These are phyloP conservation scores for Camelina neglecta DNA, from an alignment of 345 rosid species.

Conservation along the genomic window DNA sequence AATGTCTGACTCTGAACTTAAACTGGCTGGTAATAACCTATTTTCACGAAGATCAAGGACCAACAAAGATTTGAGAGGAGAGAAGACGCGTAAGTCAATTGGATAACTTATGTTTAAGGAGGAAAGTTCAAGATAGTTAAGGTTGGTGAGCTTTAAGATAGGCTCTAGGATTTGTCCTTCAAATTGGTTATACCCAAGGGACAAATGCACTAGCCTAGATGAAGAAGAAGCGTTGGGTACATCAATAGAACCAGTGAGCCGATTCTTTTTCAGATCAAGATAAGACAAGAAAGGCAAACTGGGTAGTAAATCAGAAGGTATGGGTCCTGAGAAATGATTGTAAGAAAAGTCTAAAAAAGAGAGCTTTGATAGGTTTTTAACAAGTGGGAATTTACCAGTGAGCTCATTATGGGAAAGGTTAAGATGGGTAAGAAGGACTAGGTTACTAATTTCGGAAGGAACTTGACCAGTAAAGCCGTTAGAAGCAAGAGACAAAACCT, in stretches of 20 bases:
- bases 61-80: constrained; percentile 30
- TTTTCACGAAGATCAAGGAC: constrained; percentile 1
- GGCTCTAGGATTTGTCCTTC: constrained; percentile 21
- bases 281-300: constrained; percentile 18
- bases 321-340: constrained; percentile 17
- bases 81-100: constrained; percentile 14
- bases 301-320: constrained; percentile 31
- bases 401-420: constrained; percentile 29
- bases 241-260: constrained; percentile 18
- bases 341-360: constrained; percentile 14
- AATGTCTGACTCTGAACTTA: constrained; percentile 24
- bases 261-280: constrained; percentile 26
- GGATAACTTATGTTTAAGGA: constrained; percentile 20
- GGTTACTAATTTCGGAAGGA: constrained; percentile 25
- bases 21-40: constrained; percentile 25
- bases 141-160: constrained; percentile 16
- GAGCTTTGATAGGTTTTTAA: constrained; percentile 21
- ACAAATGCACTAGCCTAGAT: constrained; percentile 13
- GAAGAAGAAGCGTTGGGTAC: constrained; percentile 12
- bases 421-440: constrained; percentile 11
- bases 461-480: constrained; percentile 25
- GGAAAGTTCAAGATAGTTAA: constrained; percentile 3
- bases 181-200: constrained; percentile 26
- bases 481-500: constrained; percentile 28
- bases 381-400: constrained; percentile 26